A percentile compares a stretch with the other conserved stretches of the same genome.
Conservation (phyloP, 2,329 filamentous ascomycete species). For the Lachnellula occidentalis region DNA sequence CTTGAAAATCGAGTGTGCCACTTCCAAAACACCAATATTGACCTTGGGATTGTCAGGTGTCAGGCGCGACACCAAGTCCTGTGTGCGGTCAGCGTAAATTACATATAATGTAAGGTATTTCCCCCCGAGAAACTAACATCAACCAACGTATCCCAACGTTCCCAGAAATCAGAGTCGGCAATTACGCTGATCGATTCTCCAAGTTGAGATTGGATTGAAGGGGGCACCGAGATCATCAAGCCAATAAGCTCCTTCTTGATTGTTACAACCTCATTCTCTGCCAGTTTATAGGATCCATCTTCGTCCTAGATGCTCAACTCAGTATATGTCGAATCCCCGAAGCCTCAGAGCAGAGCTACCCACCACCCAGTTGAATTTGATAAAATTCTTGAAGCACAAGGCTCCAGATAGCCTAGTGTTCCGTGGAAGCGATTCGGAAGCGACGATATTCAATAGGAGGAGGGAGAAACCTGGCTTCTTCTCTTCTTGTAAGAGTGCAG, state of each 20-base stretch:
- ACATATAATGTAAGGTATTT: background rate
- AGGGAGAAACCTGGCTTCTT: slow-evolving; percentile 83
- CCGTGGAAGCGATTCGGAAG: slow-evolving; percentile 61
- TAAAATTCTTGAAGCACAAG: slow-evolving; percentile 98
- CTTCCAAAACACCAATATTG: slow-evolving; percentile 92
- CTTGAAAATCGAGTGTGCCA: slow-evolving; percentile 96
- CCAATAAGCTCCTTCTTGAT: slow-evolving; percentile 96
- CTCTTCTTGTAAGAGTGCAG: slow-evolving; percentile 71
- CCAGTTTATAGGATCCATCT: slow-evolving; percentile 87
- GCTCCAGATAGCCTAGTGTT: slow-evolving; percentile 84
- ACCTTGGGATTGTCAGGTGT: slow-evolving; percentile 74
- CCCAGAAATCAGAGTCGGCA: slow-evolving; percentile 96
- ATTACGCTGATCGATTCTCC: slow-evolving; percentile 97
- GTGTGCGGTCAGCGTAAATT: slow-evolving; percentile 14
- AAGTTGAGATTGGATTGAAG: slow-evolving; percentile 84
- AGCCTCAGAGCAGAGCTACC: slow-evolving; percentile 29
- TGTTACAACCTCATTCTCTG: slow-evolving; percentile 71
- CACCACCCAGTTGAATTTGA: slow-evolving; percentile 86
- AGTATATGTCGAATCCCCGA: slow-evolving; percentile 8
- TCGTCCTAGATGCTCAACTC: slow-evolving; percentile 55
- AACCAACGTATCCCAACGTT: slow-evolving; percentile 92
- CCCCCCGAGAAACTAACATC: slow-evolving; percentile 49
- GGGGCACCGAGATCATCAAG: slow-evolving; percentile 88
- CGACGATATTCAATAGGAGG: slow-evolving; percentile 83
- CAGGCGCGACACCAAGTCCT: slow-evolving; percentile 85